phyloP scores from a whole-genome alignment of 176 grass and related monocot genomes.

The maize (Zea mays) region DNA sequence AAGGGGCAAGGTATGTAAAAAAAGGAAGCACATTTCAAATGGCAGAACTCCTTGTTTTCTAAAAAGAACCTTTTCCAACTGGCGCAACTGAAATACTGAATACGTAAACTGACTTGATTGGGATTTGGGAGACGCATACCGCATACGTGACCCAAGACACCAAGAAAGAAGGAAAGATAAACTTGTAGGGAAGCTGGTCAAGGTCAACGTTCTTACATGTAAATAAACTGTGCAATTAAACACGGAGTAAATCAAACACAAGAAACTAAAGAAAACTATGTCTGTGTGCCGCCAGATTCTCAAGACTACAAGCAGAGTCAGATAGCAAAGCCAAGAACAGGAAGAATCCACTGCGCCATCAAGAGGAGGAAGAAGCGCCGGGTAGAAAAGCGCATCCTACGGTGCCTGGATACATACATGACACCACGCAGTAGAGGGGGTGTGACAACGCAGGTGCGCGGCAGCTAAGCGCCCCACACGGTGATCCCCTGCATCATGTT shows the following conservation, averaged over 20 bases:
- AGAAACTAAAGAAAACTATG: background rate
- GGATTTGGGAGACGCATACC: background rate
- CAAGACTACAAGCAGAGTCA: slow-evolving; percentile 17
- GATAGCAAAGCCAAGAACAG: slow-evolving; percentile 29
- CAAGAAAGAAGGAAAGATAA: background rate
- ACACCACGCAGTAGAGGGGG: background rate
- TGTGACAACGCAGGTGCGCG: background rate
- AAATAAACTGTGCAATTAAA: background rate
- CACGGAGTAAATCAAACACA: background rate
- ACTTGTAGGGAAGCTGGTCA: slow-evolving; percentile 23
- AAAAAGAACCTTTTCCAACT: slow-evolving; percentile 1
- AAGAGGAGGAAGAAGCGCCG: slow-evolving; percentile 28
- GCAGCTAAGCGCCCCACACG: slow-evolving; percentile 55
- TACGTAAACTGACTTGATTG: background rate
- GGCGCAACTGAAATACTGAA: background rate
- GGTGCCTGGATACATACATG: slow-evolving; percentile 49
- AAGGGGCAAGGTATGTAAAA: background rate
- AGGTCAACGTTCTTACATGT: slow-evolving; percentile 35
- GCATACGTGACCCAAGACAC: background rate
- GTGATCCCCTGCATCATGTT: slow-evolving; percentile 91
- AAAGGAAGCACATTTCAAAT: background rate
- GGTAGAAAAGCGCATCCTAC: background rate
- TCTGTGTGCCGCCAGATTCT: slow-evolving; percentile 14
- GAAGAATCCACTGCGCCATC: slow-evolving; percentile 26
- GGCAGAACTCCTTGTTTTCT: background rate